Percentiles rank a stretch among this genome's conserved stretches.
phyloP scores from a whole-genome alignment of 352 stramenopile species.

The Phytophthora nicotianae region DNA sequence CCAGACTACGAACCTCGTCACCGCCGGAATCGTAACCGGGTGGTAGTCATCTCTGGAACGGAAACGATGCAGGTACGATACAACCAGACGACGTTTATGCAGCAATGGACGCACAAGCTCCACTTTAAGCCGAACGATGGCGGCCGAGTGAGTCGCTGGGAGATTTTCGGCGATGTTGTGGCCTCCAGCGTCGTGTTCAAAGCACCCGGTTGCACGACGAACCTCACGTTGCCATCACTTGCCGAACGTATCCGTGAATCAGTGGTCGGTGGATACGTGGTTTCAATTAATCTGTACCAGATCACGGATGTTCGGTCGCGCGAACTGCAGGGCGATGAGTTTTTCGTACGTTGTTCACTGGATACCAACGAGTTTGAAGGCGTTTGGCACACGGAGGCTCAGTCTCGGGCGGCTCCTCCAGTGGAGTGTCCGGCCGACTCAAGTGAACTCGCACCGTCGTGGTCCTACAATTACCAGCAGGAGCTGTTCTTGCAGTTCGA shows the following conservation, averaged over 20 bases:
- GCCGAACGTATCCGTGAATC: conserved; percentile 85
- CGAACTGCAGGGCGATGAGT: conserved; percentile 67
- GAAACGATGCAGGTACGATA: conserved; percentile 87
- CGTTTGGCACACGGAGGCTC: conserved; percentile 84
- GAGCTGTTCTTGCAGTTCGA: conserved; percentile 87
- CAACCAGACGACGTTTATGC: conserved; percentile 87
- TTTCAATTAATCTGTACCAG: conserved; percentile 70
- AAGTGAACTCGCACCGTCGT: conserved; percentile 28
- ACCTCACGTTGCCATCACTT: conserved; percentile 78
- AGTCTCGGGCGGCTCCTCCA: conserved; percentile 57
- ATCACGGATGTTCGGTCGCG: conserved; percentile 68
- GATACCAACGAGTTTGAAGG: conserved; percentile 87
- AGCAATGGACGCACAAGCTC: conserved; percentile 87
- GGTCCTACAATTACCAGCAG: conserved; percentile 81
- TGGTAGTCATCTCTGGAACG: conserved; percentile 73
- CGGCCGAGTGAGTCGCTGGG: conserved; percentile 67
- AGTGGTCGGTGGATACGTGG: conserved; percentile 81
- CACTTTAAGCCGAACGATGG: conserved; percentile 67
- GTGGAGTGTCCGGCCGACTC: conserved; percentile 36
- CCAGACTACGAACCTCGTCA: conserved; percentile 26
- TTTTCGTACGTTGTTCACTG: conserved; percentile 85
- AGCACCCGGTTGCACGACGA: conserved; percentile 73
- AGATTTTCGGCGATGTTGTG: conserved; percentile 87
- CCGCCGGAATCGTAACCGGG: conserved; percentile 44
- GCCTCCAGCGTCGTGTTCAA: conserved; percentile 90